Evolutionary conservation across 345 rosid species (phyloP).

Genomic region (Brassica nigra): DNA sequence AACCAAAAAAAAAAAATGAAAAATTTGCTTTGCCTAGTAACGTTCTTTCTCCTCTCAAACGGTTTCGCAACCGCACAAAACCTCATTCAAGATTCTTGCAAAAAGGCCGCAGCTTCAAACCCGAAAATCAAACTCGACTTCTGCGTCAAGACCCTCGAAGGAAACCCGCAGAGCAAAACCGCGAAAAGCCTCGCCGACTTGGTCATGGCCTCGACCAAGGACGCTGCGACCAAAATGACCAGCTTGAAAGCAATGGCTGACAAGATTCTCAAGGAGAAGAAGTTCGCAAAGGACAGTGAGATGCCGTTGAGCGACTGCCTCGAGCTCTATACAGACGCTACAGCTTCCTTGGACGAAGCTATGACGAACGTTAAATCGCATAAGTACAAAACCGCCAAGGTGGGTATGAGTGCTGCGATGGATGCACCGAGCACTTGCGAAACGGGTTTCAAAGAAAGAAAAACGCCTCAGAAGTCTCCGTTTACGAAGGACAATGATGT

Average conservation of each 20-base stretch:
- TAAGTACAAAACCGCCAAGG: conserved; percentile 37
- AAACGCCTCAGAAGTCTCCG: conserved; percentile 31
- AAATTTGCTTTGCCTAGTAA: conserved; percentile 7
- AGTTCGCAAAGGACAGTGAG: conserved; percentile 12
- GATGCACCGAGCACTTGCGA: conserved; percentile 47
- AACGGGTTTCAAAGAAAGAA: conserved; percentile 45
- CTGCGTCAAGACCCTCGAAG: conserved; percentile 40
- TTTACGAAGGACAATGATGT: conserved; percentile 31
- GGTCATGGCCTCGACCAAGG: conserved; percentile 24
- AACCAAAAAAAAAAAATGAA: conserved; percentile 7
- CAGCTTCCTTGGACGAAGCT: conserved; percentile 26
- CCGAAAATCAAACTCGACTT: conserved; percentile 34
- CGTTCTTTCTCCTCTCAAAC: conserved; percentile 8
- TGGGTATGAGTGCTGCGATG: conserved; percentile 45
- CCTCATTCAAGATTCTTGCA: conserved; percentile 38
- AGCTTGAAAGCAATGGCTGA: conserved; percentile 24
- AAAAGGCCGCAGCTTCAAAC: conserved; percentile 38
- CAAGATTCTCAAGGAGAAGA: conserved; percentile 18
- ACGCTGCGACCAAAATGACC: conserved; percentile 33
- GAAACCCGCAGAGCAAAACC: conserved; percentile 32
- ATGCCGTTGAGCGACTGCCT: conserved; percentile 42
- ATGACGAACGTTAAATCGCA: conserved; percentile 3
- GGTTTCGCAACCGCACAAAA: conserved; percentile 14
- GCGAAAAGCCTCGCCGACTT: conserved; percentile 33
- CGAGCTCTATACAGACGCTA: conserved; percentile 43